These are phyloP conservation scores for Stygiomarasmius scandens DNA, from an alignment of 1,284 basidiomycete species.

Conservation along the genomic window DNA sequence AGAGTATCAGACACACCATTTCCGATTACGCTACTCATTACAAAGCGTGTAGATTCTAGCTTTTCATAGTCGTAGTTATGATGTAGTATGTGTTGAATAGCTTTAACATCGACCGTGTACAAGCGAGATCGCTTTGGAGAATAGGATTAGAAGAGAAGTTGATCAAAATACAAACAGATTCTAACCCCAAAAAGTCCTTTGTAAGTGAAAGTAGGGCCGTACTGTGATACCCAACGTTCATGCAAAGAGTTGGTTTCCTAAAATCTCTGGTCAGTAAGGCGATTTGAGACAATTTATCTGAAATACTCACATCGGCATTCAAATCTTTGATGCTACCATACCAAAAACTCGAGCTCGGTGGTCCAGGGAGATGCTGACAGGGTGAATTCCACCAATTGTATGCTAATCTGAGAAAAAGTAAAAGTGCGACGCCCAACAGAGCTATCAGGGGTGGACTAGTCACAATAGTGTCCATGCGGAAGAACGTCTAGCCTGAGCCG, in stretches of 20 bases:
- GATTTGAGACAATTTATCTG: too few relatives aligned
- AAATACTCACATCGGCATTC: slow-evolving; percentile 39
- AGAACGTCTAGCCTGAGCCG: too few relatives aligned
- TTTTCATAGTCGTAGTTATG: slow-evolving; percentile 52
- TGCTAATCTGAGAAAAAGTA: slow-evolving; percentile 23
- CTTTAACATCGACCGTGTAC: slow-evolving; percentile 50
- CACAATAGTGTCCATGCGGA: too few relatives aligned
- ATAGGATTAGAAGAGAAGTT: background rate
- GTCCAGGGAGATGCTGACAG: slow-evolving; percentile 51
- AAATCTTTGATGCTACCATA: slow-evolving; percentile 57
- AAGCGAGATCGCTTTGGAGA: slow-evolving; percentile 39
- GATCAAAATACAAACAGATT: background rate
- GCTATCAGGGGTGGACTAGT: too few relatives aligned
- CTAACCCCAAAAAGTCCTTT: slow-evolving; percentile 50
- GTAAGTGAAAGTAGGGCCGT: slow-evolving; percentile 55
- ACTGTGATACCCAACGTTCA: slow-evolving; percentile 57
- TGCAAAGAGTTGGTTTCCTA: slow-evolving; percentile 45
- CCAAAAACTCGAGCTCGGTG: slow-evolving; percentile 48
- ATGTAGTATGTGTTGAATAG: slow-evolving; percentile 51
- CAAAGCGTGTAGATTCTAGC: slow-evolving; percentile 36
- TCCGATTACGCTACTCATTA: slow-evolving; percentile 46
- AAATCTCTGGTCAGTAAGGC: too few relatives aligned
- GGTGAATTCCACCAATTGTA: slow-evolving; percentile 41
- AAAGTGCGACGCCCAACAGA: background rate
- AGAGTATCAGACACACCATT: slow-evolving; percentile 33